Evolutionary conservation across 305 asterid genomes (phyloP).

Genomic region (Fraxinus albicans): DNA sequence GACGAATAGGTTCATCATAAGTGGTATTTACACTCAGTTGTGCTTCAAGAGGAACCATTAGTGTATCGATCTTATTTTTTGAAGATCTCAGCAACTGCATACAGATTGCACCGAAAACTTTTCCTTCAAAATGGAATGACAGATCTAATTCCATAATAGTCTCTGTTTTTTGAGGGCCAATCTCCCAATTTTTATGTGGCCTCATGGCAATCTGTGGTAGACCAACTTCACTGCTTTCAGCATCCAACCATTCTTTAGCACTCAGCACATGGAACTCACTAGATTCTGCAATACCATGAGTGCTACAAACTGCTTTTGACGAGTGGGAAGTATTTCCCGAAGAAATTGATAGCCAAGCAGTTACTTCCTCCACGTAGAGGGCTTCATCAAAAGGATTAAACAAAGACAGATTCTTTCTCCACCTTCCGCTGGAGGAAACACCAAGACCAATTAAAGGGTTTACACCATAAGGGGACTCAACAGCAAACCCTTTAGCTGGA

Average conservation of each 20-base stretch:
- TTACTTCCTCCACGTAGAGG: conserved; percentile 69
- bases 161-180: conserved; percentile 57
- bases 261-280: conserved; percentile 31
- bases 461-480: conserved; percentile 68
- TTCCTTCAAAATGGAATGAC: conserved; percentile 56
- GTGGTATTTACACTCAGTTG: conserved; percentile 35
- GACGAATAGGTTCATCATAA: conserved; percentile 31
- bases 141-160: conserved; percentile 62
- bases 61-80: conserved; percentile 42
- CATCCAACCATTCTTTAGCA: conserved; percentile 52
- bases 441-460: conserved; percentile 50
- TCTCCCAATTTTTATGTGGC: conserved; percentile 67
- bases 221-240: conserved; percentile 43
- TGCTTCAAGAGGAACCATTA: conserved; percentile 59
- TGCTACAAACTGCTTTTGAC: conserved; percentile 53
- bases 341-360: conserved; percentile 70
- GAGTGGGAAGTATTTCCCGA: conserved; percentile 47
- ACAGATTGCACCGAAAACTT: conserved; percentile 57
- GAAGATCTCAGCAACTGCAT: conserved; percentile 63
- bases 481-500: conserved; percentile 68
- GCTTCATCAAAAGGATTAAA: conserved; percentile 76
- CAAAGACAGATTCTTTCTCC: conserved; percentile 72
- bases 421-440: conserved; percentile 61
- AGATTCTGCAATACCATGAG: conserved; percentile 31
- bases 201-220: conserved; percentile 52